Conservation (phyloP, 768 basidiomycete species). For the Tephrocybe sp. region DNA sequence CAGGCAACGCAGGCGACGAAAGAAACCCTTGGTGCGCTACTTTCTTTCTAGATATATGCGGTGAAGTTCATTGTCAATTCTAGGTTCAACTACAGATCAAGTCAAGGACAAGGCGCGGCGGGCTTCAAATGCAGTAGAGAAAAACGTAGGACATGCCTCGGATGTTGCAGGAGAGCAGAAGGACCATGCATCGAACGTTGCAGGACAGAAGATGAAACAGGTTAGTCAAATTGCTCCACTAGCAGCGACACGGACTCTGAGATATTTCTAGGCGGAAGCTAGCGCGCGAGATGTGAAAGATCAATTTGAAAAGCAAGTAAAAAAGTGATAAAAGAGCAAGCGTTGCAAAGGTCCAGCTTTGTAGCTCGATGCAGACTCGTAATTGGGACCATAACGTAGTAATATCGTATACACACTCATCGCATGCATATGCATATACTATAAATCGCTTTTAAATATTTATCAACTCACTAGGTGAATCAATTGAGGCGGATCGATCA, state of each 20-base stretch:
- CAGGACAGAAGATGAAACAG: constrained; percentile 39
- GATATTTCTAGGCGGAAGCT: constrained; percentile 26
- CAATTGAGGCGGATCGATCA: not conserved
- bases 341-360: no score
- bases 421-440: no score
- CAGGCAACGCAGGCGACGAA: constrained; percentile 39
- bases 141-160: constrained; percentile 35
- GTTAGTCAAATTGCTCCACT: constrained; percentile 19
- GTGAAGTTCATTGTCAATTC: not conserved
- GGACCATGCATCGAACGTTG: constrained; percentile 30
- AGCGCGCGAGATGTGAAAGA: constrained; percentile 36
- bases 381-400: no score
- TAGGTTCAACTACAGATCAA: constrained; percentile 35
- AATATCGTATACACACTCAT: no score
- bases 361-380: no score
- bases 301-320: constrained; percentile 31
- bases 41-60: not conserved
- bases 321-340: no score
- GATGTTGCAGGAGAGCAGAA: constrained; percentile 33
- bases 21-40: constrained; percentile 38
- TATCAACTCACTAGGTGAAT: not conserved
- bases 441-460: no score
- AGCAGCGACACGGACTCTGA: no score
- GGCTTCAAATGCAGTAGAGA: constrained; percentile 23
- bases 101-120: constrained; percentile 37